Evolutionary conservation across 78 protist genomes (phyloP), one percentile per base, ranked within the genome.

Genomic region (Dictyostelium capitatum): DNA sequence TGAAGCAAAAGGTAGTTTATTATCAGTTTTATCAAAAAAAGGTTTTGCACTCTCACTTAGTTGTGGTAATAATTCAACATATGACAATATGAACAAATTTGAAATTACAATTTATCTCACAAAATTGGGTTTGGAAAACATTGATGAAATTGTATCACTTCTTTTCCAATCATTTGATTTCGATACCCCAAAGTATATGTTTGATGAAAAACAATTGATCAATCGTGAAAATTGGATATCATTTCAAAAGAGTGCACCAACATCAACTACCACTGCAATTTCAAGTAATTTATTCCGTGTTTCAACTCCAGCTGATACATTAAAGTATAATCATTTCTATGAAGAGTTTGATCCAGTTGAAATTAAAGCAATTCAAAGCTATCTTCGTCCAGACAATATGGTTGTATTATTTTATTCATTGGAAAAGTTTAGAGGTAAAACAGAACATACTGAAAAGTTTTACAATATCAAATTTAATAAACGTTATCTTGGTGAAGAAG

Each of bases 1-100:
- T 28, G 95, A 91, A 57, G 20, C 84, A 12, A 19, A 23, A 14
- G 95, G 95, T 17, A 81, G 90, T 25, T 4, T 91, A 3, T 57
- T 50, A 11, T 59, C 95, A 0, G 46, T 64, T 23, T n/a, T 91
- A 1, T 15, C 72, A 20, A 20, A 57, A 20, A 41, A 46, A 14
- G 83, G 53, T 7, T 57, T 37, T 25, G 90, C 81, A 1, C 43
- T 64, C 47, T 32, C 70, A 17, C 32, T 91, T 1, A 1, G 43
- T 3, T 25, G 65, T 8, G 48, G 77, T 6, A 10, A 12, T 2
- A 11, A 20, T 28, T 23, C 65, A 4, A 25, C 7, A 17, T n/a
- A 19, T 10, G 62, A 51, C 1, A 69, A 50, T 19, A 30, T 73
- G 11, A 70, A 65, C 37, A 20, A 32, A 19, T 54, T 82, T 20